These are phyloP conservation scores for Babesia sp. DNA, from an alignment of 169 alveolate species.

Conservation along the genomic window DNA sequence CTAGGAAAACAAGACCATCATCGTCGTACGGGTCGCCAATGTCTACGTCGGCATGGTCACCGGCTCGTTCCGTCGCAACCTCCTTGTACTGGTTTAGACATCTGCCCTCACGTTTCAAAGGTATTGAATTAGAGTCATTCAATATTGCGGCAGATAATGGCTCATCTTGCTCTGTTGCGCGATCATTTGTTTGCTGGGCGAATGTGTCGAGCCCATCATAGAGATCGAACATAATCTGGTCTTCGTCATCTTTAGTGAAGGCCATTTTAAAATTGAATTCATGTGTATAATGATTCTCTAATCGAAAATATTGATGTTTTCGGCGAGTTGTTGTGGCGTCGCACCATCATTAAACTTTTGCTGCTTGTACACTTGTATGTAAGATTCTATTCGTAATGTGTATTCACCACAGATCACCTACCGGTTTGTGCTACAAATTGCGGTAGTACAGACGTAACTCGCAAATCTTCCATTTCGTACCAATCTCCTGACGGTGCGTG, in stretches of 20 bases:
- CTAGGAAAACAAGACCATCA: conserved; percentile 39
- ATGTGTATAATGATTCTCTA: background rate
- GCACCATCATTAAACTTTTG: conserved; percentile 26
- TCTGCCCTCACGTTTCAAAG: background rate
- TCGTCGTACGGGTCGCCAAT: conserved; percentile 35
- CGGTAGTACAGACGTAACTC: conserved; percentile 93
- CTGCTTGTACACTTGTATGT: conserved; percentile 57
- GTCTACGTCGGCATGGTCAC: conserved; percentile 9
- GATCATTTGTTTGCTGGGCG: conserved; percentile 13
- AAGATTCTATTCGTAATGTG: conserved; percentile 36
- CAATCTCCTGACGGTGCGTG: conserved; percentile 91
- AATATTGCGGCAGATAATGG: background rate
- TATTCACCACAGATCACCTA: background rate
- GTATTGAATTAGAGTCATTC: background rate
- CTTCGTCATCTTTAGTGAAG: conserved; percentile 35
- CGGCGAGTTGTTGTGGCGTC: conserved; percentile 9
- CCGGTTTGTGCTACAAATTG: conserved; percentile 93
- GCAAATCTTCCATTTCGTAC: conserved; percentile 95
- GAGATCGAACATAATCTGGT: conserved; percentile 63
- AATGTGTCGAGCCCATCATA: conserved; percentile 67
- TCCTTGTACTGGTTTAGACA: background rate
- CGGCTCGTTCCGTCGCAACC: background rate
- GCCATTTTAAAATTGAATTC: conserved; percentile 3
- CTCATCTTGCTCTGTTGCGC: background rate
- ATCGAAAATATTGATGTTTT: background rate